Base-by-base conservation (phyloP, 1,139 yeast species). In the Hyphopichia wangnamkhiaoensis region DNA sequence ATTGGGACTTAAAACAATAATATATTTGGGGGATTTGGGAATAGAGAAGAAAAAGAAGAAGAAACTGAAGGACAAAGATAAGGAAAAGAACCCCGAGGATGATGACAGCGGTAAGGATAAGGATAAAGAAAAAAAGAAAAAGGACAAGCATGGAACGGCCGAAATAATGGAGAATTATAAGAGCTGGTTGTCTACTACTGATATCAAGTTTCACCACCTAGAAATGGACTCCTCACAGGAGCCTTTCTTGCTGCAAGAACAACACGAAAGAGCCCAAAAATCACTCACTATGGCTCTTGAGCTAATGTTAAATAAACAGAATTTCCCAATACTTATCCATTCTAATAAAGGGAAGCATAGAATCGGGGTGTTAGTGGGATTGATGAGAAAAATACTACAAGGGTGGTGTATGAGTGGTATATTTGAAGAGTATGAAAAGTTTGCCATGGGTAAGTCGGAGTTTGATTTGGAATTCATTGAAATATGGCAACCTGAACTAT, bases 281-380 rank as follows among this genome's bases (percentile, higher is more conserved):
- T 78, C 84, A 6, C 71, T 89, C 42, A 70, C 79, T 15, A 61
- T 68, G 19, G 89, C 95, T 0, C 66, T 91, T 38, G 74, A 79
- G 44, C 58, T 87, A 32, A 71, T 88, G 43, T 60, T 85, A 33
- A 84, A 89, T 55, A 71, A 75, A 39, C 77, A 82, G 20, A 89
- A 90, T 59, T 86, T 85, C 56, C 98, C 98, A 1, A 80, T 91
- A 25, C 69, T 93, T 43, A 78, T 93, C 13, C 98, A 93, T 59
- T 88, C 96, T 3, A 89, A 91, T 59, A 93, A 93, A 63, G 98
- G 98, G 7, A 91, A 93, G 59, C 98, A 93, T 58, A 66, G 98
- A 35, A 91, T 89, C 1, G 98, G 98, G 0, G 90, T 93, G 2
- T 70, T 90, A 33, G 94, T 90, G 14, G 98, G 97, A 0, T 74